These are phyloP conservation scores for Climacium dendroides DNA, from an alignment of 225 moss, liverwort and hornwort species.

Conservation along the genomic window DNA sequence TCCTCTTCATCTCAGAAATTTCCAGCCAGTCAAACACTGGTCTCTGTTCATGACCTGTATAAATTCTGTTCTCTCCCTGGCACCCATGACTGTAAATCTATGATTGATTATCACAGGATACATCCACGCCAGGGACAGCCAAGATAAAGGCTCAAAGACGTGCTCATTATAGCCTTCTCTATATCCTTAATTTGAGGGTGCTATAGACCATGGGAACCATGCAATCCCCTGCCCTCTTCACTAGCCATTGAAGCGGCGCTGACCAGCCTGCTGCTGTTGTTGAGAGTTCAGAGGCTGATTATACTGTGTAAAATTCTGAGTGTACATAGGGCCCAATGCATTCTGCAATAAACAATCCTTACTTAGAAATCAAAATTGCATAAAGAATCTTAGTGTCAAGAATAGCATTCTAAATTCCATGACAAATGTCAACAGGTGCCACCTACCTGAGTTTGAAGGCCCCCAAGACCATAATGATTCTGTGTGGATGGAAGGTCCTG, in stretches of 20 bases:
- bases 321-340: conserved; percentile 70
- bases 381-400: background rate
- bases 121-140: conserved; percentile 13
- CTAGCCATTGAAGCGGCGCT: conserved; percentile 91
- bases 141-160: conserved; percentile 16
- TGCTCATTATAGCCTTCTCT: conserved; percentile 26
- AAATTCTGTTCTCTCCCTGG: conserved; percentile 5
- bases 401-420: background rate
- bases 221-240: conserved; percentile 11
- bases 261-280: conserved; percentile 67
- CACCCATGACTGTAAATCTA: background rate
- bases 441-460: conserved; percentile 82
- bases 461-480: conserved; percentile 72
- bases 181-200: conserved; percentile 28
- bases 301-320: conserved; percentile 89
- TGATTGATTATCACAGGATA: conserved; percentile 1
- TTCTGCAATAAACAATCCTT: conserved; percentile 33
- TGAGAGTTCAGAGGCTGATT: conserved; percentile 52
- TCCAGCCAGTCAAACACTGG: conserved; percentile 6
- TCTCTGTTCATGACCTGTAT: conserved; percentile 11
- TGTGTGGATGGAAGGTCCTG: conserved; percentile 91
- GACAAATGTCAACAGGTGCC: background rate
- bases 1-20: conserved; percentile 10
- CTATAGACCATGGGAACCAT: conserved; percentile 27
- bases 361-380: background rate